Percentiles rank a stretch among this genome's conserved stretches.
Conservation (phyloP, 1,284 basidiomycete genomes). For the Cutaneotrichosporon sp. region DNA sequence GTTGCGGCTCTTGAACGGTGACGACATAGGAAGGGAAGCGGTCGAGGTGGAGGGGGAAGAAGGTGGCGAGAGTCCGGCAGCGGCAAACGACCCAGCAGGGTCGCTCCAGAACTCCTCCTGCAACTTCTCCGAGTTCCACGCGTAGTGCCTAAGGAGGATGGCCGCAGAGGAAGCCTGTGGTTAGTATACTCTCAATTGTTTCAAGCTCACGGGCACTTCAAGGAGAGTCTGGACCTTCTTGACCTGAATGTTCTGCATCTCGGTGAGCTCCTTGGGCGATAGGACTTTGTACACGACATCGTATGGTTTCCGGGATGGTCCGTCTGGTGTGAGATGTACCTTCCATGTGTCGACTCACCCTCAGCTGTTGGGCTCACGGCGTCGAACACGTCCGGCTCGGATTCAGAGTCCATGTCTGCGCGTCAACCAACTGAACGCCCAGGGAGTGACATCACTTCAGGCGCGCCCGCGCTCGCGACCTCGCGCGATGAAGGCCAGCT, state of each 20-base stretch:
- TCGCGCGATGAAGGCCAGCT: no score
- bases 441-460: not conserved
- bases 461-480: not conserved
- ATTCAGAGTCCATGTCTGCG: conserved; percentile 33
- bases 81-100: conserved; percentile 65
- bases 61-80: conserved; percentile 63
- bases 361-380: conserved; percentile 46
- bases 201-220: conserved; percentile 71
- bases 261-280: conserved; percentile 73
- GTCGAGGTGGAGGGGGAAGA: conserved; percentile 44
- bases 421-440: not conserved
- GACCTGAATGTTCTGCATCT: conserved; percentile 71
- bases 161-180: conserved; percentile 62
- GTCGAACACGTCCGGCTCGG: conserved; percentile 48
- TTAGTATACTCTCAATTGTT: conserved; percentile 19
- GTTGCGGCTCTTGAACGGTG: conserved; percentile 35
- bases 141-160: conserved; percentile 77
- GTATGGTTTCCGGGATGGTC: conserved; percentile 49
- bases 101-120: conserved; percentile 94
- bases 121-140: conserved; percentile 96
- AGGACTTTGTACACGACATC: conserved; percentile 60
- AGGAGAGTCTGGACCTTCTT: conserved; percentile 82
- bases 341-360: conserved; percentile 32
- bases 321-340: conserved; percentile 27
- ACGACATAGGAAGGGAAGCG: conserved; percentile 31